These are phyloP conservation scores for Elsinoe perseae DNA, from an alignment of 2,329 filamentous ascomycete species.

Conservation along the genomic window DNA sequence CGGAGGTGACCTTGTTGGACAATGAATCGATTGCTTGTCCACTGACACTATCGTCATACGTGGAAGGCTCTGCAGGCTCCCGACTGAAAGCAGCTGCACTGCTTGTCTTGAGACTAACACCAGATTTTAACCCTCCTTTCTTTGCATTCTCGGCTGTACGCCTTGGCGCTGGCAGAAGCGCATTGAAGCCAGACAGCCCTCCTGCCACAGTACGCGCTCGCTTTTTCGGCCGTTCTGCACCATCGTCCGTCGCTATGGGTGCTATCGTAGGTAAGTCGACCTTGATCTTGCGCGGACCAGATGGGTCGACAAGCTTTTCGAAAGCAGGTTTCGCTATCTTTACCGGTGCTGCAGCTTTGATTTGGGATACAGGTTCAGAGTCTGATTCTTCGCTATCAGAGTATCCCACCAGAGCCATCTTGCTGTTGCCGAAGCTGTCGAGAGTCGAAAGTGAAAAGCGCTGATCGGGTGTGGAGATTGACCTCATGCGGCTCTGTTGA, in stretches of 20 bases:
- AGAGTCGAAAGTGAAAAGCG: not conserved
- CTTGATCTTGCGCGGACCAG: conserved; percentile 74
- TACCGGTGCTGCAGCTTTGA: conserved; percentile 29
- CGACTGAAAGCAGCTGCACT: conserved; percentile 74
- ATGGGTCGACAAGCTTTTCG: conserved; percentile 72
- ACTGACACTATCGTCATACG: conserved; percentile 15
- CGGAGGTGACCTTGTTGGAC: conserved; percentile 19
- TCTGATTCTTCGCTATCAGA: conserved; percentile 70
- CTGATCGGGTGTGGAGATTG: not conserved
- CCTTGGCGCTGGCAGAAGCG: conserved; percentile 80
- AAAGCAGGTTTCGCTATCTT: conserved; percentile 53
- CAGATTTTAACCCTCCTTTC: conserved; percentile 40
- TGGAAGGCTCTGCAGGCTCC: conserved; percentile 32
- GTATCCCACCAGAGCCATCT: conserved; percentile 74
- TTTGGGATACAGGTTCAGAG: conserved; percentile 37
- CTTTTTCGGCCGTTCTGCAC: conserved; percentile 56
- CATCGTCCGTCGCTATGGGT: conserved; percentile 30
- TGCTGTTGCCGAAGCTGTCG: not conserved
- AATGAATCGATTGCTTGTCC: conserved; percentile 26
- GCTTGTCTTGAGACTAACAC: conserved; percentile 73
- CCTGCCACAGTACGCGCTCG: conserved; percentile 56
- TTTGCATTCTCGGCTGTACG: conserved; percentile 30
- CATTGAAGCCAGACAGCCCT: conserved; percentile 74
- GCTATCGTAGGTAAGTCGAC: conserved; percentile 62
- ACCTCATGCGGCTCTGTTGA: conserved; percentile 10